Percentiles rank a stretch among this genome's conserved stretches.
Conservation (phyloP, 257 asterid species). For the Osmanthus fragrans region DNA sequence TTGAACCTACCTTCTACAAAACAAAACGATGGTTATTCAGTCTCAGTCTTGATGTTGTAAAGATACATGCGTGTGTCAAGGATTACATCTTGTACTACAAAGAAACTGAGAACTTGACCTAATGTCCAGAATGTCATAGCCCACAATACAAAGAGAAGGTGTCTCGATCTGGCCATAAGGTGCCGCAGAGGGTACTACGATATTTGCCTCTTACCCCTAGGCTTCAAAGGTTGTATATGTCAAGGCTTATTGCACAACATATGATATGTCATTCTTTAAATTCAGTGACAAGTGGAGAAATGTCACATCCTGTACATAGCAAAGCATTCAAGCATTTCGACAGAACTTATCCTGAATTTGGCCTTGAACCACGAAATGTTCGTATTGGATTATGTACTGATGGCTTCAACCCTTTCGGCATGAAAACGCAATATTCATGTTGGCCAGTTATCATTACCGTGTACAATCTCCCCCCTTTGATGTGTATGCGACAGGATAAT, state of each 20-base stretch:
- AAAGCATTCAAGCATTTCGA: not conserved
- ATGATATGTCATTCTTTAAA: too few species aligned
- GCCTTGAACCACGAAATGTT: not conserved
- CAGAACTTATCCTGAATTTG: not conserved
- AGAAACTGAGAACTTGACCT: not conserved
- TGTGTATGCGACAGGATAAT: not conserved
- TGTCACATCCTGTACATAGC: not conserved
- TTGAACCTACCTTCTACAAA: not conserved
- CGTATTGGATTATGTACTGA: slow-evolving; percentile 3
- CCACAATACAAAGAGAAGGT: not conserved
- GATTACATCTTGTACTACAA: not conserved
- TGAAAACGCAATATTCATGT: not conserved
- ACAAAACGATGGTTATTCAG: not conserved
- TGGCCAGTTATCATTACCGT: not conserved
- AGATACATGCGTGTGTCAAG: not conserved
- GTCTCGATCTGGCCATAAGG: too few species aligned
- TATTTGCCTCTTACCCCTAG: too few species aligned
- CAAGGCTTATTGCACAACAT: too few species aligned
- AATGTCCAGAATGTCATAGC: not conserved
- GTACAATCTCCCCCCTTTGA: not conserved
- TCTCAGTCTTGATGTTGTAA: not conserved
- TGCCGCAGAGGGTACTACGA: too few species aligned
- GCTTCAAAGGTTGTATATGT: too few species aligned
- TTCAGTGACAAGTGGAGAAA: too few species aligned
- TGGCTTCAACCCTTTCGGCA: slow-evolving; percentile 11